Percentiles rank a stretch among this genome's conserved stretches.
Evolutionary conservation across 768 basidiomycete species (phyloP).

Genomic region (Coprinellus micaceus): DNA sequence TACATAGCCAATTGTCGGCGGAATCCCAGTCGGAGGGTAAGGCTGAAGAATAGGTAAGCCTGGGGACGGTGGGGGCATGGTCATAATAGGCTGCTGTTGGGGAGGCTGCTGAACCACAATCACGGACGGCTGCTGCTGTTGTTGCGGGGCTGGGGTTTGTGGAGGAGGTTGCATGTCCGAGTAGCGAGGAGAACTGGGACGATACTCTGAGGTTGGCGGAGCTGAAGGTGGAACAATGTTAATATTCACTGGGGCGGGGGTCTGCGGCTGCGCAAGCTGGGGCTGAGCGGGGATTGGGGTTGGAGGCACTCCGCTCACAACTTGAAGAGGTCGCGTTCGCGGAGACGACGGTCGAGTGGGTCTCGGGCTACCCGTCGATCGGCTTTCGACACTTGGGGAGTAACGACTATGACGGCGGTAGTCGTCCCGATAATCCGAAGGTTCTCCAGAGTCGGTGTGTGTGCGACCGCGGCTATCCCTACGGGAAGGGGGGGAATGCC

Average conservation of each 20-base stretch:
- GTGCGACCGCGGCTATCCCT: neutral
- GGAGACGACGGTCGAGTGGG: neutral
- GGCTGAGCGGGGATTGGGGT: slow-evolving; percentile 12
- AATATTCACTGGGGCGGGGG: neutral
- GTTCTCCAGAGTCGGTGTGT: neutral
- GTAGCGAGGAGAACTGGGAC: slow-evolving; percentile 22
- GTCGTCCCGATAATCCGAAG: neutral
- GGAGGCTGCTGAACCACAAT: slow-evolving; percentile 26
- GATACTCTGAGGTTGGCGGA: neutral
- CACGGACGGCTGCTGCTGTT: slow-evolving; percentile 21
- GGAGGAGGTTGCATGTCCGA: slow-evolving; percentile 20
- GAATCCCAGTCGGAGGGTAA: too few relatives aligned
- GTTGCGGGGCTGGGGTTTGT: slow-evolving; percentile 8
- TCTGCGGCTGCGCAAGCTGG: slow-evolving; percentile 14
- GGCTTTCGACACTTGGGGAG: neutral
- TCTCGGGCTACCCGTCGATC: neutral
- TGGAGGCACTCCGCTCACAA: slow-evolving; percentile 7
- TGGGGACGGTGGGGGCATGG: too few relatives aligned
- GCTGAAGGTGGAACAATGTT: neutral
- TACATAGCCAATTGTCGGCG: too few relatives aligned
- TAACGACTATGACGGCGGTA: neutral
- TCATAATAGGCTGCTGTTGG: slow-evolving; percentile 21
- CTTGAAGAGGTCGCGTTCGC: too few relatives aligned
- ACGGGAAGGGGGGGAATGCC: neutral
- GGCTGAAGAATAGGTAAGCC: too few relatives aligned